A percentile compares a stretch with the other conserved stretches of the same genome.
These are phyloP conservation scores for Tremella fuciformis DNA, from an alignment of 768 basidiomycete species.

Conservation along the genomic window DNA sequence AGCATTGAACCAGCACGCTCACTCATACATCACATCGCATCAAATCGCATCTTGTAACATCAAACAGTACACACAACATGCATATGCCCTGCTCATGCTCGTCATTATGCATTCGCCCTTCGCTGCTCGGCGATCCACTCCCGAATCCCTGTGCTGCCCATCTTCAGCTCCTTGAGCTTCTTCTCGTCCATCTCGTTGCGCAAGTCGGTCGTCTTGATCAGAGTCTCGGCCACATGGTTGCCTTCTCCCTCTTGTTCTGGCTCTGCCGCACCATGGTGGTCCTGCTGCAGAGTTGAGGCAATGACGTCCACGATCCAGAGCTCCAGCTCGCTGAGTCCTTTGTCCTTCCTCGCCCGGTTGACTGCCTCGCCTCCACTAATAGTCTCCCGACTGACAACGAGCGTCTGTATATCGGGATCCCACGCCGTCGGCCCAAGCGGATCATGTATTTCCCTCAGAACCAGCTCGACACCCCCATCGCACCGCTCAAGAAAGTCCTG, in stretches of 20 bases:
- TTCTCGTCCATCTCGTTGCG: conserved; percentile 64
- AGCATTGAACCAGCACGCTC: too few relatives aligned
- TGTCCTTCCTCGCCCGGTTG: conserved; percentile 58
- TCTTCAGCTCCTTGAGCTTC: conserved; percentile 71
- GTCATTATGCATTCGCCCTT: background rate
- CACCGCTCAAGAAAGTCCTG: conserved; percentile 61
- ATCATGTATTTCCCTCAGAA: conserved; percentile 73
- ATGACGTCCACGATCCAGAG: conserved; percentile 87
- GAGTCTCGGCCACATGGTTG: conserved; percentile 3
- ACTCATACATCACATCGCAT: conserved; percentile 1
- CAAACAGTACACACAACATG: conserved; percentile 1
- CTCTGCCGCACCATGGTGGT: background rate
- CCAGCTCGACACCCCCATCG: conserved; percentile 27
- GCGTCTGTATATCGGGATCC: conserved; percentile 82
- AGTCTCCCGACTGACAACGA: conserved; percentile 91
- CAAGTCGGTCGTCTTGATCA: conserved; percentile 10
- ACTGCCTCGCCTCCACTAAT: conserved; percentile 57
- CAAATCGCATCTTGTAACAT: background rate
- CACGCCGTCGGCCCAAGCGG: conserved; percentile 87
- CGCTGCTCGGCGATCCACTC: conserved; percentile 66
- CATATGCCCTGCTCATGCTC: conserved; percentile 1
- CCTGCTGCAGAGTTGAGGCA: conserved; percentile 13
- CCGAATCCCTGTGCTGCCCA: conserved; percentile 91
- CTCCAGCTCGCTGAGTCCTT: conserved; percentile 61
- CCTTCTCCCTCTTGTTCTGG: conserved; percentile 2